A percentile compares a stretch with the other conserved stretches of the same genome.
Evolutionary conservation across 2,329 filamentous ascomycete species (phyloP).

Genomic region (Aaosphaeria arxii): DNA sequence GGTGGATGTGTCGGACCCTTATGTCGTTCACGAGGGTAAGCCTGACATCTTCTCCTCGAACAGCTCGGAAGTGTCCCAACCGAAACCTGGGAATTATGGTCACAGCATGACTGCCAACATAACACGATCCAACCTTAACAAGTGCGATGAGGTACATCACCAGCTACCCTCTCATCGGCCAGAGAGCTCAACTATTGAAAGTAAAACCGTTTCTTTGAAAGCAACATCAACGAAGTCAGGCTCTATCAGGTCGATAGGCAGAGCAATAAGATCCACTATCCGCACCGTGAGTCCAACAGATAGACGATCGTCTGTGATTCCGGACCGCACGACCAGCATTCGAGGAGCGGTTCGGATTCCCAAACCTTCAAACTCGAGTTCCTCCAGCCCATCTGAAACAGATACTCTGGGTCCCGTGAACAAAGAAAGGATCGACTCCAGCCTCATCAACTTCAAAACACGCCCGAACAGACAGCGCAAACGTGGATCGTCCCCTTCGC

Average conservation of each 20-base stretch:
- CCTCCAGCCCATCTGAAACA: slow-evolving; percentile 3
- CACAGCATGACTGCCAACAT: not conserved
- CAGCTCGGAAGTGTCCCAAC: too few species aligned
- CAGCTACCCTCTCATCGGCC: slow-evolving; percentile 5
- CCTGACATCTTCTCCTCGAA: too few species aligned
- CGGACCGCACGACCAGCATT: slow-evolving; percentile 6
- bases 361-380: slow-evolving; percentile 4
- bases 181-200: slow-evolving; percentile 8
- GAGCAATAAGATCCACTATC: slow-evolving; percentile 34
- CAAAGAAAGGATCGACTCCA: not conserved
- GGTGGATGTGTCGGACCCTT: too few species aligned
- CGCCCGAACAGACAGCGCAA: slow-evolving; percentile 3
- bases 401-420: slow-evolving; percentile 2
- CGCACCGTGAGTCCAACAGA: slow-evolving; percentile 34
- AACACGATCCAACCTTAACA: too few species aligned
- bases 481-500: not conserved
- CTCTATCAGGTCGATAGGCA: slow-evolving; percentile 24
- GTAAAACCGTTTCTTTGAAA: slow-evolving; percentile 23
- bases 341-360: slow-evolving; percentile 7
- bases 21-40: too few species aligned
- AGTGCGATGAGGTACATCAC: too few species aligned
- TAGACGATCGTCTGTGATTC: slow-evolving; percentile 5
- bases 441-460: slow-evolving; percentile 5
- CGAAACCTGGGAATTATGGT: slow-evolving; percentile 7
- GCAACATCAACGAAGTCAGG: slow-evolving; percentile 25